Evolutionary conservation across 2,329 filamentous ascomycete species (phyloP).

Genomic region (Trichoderma koningiopsis): DNA sequence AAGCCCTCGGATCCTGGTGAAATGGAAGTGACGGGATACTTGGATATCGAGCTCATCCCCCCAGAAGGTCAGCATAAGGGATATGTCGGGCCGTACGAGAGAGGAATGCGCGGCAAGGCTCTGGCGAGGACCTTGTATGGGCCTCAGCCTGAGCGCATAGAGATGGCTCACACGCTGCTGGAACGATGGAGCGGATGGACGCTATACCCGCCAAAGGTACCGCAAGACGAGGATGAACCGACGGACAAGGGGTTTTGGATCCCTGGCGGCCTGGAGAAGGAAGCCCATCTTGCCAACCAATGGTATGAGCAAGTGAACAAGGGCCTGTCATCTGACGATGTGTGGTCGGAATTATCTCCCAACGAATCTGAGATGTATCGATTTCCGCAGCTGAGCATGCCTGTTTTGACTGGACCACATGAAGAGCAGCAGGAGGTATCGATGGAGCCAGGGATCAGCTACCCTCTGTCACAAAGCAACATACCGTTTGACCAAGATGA

Average conservation of each 20-base stretch:
- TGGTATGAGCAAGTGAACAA: slow-evolving; percentile 35
- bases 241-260: slow-evolving; percentile 45
- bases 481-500: slow-evolving; percentile 36
- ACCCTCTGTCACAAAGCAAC: slow-evolving; percentile 35
- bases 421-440: slow-evolving; percentile 36
- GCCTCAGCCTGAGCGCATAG: slow-evolving; percentile 40
- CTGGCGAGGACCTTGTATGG: slow-evolving; percentile 48
- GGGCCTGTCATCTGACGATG: slow-evolving; percentile 25
- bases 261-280: slow-evolving; percentile 38
- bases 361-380: slow-evolving; percentile 38
- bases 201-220: slow-evolving; percentile 44
- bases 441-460: slow-evolving; percentile 35
- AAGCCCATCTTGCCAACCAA: slow-evolving; percentile 38
- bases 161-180: slow-evolving; percentile 42
- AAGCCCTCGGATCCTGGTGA: slow-evolving; percentile 31
- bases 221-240: slow-evolving; percentile 34
- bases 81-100: slow-evolving; percentile 43
- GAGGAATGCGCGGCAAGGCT: slow-evolving; percentile 37
- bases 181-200: slow-evolving; percentile 46
- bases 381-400: slow-evolving; percentile 35
- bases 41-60: slow-evolving; percentile 40
- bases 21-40: slow-evolving; percentile 30
- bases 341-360: slow-evolving; percentile 29
- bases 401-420: slow-evolving; percentile 40
- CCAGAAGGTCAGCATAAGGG: slow-evolving; percentile 38